Conservation (phyloP, 306 rosid species). For the Medicago ruthenica region DNA sequence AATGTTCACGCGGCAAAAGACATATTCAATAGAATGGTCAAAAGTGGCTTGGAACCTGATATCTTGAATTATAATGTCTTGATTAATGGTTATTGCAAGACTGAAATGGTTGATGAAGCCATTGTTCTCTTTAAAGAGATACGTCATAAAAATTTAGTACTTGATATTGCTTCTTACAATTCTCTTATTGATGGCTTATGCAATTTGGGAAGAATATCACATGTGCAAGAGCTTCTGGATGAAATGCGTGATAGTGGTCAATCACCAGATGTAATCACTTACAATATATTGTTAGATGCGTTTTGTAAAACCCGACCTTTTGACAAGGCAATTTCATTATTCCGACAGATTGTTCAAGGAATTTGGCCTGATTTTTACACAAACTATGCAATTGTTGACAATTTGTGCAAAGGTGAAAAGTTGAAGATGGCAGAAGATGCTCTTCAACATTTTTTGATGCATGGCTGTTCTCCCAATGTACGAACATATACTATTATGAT, state of each 20-base stretch:
- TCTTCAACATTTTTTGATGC: constrained; percentile 39
- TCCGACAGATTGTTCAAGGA: constrained; percentile 40
- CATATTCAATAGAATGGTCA: constrained; percentile 43
- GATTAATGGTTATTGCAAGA: constrained; percentile 55
- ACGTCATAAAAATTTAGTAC: constrained; percentile 41
- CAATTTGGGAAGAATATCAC: constrained; percentile 42
- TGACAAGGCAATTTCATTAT: constrained; percentile 47
- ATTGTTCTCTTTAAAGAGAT: constrained; percentile 46
- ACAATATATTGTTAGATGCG: constrained; percentile 44
- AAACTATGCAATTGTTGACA: constrained; percentile 8
- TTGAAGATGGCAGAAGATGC: constrained; percentile 36
- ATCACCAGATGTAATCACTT: constrained; percentile 46
- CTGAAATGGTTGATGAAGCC: constrained; percentile 49
- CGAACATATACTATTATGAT: constrained; percentile 50
- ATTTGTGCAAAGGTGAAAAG: constrained; percentile 45
- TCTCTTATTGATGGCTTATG: constrained; percentile 49
- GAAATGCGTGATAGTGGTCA: constrained; percentile 45
- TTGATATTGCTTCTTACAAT: constrained; percentile 42
- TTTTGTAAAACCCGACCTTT: constrained; percentile 43
- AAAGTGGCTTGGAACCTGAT: constrained; percentile 45
- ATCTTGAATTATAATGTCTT: constrained; percentile 45
- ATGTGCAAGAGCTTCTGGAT: constrained; percentile 42
- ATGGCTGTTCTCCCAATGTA: constrained; percentile 44
- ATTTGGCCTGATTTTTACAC: constrained; percentile 35
- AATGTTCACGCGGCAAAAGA: constrained; percentile 38